phyloP scores from a whole-genome alignment of 2,329 filamentous ascomycete genomes.

The Alternaria triticina region DNA sequence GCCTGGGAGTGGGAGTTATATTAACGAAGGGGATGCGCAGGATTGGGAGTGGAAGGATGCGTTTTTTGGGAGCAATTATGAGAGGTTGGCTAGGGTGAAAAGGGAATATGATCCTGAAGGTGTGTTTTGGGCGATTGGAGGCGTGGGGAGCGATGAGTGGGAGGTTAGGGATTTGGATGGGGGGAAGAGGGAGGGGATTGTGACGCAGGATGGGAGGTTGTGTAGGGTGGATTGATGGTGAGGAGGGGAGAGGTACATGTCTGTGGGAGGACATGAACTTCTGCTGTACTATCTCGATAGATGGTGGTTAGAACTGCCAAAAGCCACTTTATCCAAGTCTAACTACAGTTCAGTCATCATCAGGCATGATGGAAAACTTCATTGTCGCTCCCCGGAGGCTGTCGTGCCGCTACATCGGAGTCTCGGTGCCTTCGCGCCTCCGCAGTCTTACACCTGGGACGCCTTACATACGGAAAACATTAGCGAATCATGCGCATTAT shows the following conservation, averaged over 20 bases:
- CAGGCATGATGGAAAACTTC: neutral
- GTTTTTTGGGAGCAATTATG: conserved; percentile 37
- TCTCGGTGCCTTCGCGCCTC: neutral
- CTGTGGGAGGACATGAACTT: neutral
- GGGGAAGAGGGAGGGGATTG: conserved; percentile 19
- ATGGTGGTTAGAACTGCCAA: neutral
- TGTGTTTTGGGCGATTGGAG: conserved; percentile 34
- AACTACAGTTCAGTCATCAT: fast-evolving
- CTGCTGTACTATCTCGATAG: neutral
- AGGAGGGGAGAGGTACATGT: neutral
- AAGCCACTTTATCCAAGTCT: neutral
- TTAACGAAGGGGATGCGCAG: conserved; percentile 40
- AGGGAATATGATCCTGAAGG: conserved; percentile 29
- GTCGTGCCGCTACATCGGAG: neutral
- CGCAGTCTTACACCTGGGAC: neutral
- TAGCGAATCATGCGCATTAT: neutral
- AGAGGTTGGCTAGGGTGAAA: conserved; percentile 27
- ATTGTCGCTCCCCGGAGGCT: neutral
- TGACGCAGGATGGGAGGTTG: conserved; percentile 34
- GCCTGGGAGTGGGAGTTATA: conserved; percentile 29
- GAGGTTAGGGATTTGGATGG: conserved; percentile 25
- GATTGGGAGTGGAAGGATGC: conserved; percentile 29
- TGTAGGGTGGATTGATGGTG: conserved; percentile 20
- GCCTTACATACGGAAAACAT: neutral
- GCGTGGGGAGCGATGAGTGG: conserved; percentile 35